Base-by-base conservation (phyloP, 495 filamentous ascomycete species). In the Tetracladium marchalianum region DNA sequence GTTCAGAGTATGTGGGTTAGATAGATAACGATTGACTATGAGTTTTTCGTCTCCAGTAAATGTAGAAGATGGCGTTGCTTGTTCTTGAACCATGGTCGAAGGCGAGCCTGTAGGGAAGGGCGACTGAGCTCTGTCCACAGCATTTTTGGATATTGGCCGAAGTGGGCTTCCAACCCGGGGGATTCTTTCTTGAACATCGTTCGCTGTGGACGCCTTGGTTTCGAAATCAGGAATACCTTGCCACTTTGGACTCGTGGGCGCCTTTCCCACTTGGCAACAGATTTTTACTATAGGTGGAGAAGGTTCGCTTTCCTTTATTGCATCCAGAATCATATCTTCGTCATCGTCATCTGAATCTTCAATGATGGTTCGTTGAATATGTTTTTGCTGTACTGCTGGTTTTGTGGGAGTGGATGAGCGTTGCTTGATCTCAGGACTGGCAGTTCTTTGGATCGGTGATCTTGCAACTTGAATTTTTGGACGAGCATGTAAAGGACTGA, bases 341-440 rank as follows among this genome's bases (percentile, higher is more conserved):
- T 72, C 22, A 3, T 27, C 71, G 19, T 77, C 73, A 42, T 75
- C 73, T 1, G 73, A 77, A 49, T 77, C 73, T 50, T 60, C 51
- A 18, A 75, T 66, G 19, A 66, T 46, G 9, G 18, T 41, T 31
- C 49, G 18, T 13, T 35, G 31, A 5, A n/a, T 22, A 7, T 5
- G 38, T 13, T 46, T 44, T n/a, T 46, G 39, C 5, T 15, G 40
- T 43, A 27, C 22, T 27, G 22, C 3, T 7, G 7, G 3, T 27
- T 27, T 27, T 27, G 22, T 27, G 22, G 22, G 22, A 27, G 7
- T 27, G 22, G 22, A 7, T 7, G 22, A 27, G 22, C 22, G 3
- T 27, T 27, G 22, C 22, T 27, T 7, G 7, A 27, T 7, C 22
- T 27, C 22, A 27, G 22, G 22, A 27, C 32, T 50, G 11, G 41